These are phyloP conservation scores for Murraya koenigii DNA, from an alignment of 345 rosid species.

Conservation along the genomic window DNA sequence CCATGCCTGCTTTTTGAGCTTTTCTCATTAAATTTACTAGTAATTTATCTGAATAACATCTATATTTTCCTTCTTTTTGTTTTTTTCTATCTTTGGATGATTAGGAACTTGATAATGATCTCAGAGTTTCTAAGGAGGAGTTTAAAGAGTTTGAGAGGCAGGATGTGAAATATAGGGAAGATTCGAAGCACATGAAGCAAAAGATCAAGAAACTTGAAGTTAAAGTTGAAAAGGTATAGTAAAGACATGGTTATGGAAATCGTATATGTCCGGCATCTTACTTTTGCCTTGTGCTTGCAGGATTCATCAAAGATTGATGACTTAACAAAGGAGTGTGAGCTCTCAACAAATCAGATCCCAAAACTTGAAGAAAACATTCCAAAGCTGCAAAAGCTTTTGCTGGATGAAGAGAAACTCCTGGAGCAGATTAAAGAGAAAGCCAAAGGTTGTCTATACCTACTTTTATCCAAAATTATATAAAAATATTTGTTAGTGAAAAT, in stretches of 20 bases:
- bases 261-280: slow-evolving; percentile 24
- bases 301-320: slow-evolving; percentile 66
- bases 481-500: neutral
- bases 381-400: slow-evolving; percentile 58
- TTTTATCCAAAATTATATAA: slow-evolving; percentile 11
- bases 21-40: neutral
- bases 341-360: slow-evolving; percentile 62
- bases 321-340: slow-evolving; percentile 62
- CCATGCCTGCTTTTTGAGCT: neutral
- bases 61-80: neutral
- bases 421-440: slow-evolving; percentile 77
- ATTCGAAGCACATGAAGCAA: slow-evolving; percentile 88
- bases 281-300: slow-evolving; percentile 37
- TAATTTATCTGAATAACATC: neutral
- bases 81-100: slow-evolving; percentile 16
- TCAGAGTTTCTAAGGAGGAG: slow-evolving; percentile 71
- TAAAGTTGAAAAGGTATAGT: slow-evolving; percentile 70
- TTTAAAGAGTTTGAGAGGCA: slow-evolving; percentile 97
- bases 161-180: slow-evolving; percentile 89
- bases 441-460: slow-evolving; percentile 49
- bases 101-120: slow-evolving; percentile 77
- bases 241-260: slow-evolving; percentile 7
- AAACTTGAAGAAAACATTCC: slow-evolving; percentile 78
- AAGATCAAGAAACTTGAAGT: slow-evolving; percentile 93
- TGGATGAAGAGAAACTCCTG: slow-evolving; percentile 66